Conservation (phyloP, 1,284 basidiomycete species). For the Puccinia sorghi region DNA sequence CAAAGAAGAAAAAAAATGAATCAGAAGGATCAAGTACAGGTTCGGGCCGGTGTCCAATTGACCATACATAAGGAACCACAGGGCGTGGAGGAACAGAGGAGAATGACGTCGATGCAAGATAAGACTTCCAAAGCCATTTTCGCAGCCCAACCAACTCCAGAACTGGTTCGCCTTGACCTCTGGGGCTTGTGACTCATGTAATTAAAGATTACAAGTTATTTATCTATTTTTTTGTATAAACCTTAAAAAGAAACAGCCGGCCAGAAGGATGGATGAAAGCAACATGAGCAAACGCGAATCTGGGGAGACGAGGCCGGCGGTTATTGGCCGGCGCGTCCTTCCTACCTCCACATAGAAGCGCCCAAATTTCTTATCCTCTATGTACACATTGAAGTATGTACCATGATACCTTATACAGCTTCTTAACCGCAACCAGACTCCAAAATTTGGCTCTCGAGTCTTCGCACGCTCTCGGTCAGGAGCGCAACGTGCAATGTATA, state of each 20-base stretch:
- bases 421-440: conserved; percentile 1
- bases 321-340: conserved; percentile 11
- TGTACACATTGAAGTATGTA: not conserved
- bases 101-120: not conserved
- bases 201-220: not conserved
- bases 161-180: no score
- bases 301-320: not conserved
- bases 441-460: not conserved
- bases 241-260: not conserved
- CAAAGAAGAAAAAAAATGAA: not conserved
- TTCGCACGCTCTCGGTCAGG: not conserved
- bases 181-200: not conserved
- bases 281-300: not conserved
- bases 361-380: not conserved
- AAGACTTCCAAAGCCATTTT: not conserved
- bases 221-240: not conserved
- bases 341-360: not conserved
- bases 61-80: not conserved
- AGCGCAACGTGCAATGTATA: not conserved
- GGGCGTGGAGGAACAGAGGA: conserved; percentile 6
- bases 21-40: no score
- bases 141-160: not conserved
- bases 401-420: conserved; percentile 5
- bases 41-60: not conserved
- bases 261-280: no score